Percentiles rank a stretch among this genome's conserved stretches.
These are phyloP conservation scores for Pharus latifolius DNA, from an alignment of 176 grass and related monocot species.

Conservation along the genomic window DNA sequence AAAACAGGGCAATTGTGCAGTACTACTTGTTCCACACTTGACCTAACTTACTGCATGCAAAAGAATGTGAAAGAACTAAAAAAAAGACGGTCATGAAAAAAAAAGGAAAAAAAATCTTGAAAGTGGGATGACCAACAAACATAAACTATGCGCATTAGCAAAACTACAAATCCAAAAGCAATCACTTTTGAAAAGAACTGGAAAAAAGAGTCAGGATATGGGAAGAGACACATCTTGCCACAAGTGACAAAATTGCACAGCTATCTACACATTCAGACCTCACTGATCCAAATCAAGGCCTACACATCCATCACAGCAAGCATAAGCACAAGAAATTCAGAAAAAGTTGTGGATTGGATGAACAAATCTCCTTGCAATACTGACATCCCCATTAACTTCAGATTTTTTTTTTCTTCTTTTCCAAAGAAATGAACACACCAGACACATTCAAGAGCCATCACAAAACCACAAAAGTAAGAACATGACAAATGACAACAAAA, in stretches of 20 bases:
- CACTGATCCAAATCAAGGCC: neutral
- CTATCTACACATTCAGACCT: slow-evolving; percentile 14
- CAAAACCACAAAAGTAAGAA: neutral
- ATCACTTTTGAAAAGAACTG: neutral
- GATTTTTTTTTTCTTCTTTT: neutral
- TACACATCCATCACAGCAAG: neutral
- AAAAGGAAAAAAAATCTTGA: neutral
- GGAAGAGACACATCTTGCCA: neutral
- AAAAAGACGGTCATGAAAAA: slow-evolving; percentile 12
- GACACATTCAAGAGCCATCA: neutral
- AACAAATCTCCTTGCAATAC: neutral
- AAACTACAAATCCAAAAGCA: slow-evolving; percentile 23
- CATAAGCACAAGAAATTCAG: neutral
- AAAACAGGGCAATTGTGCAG: slow-evolving; percentile 1
- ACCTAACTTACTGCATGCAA: slow-evolving; percentile 5
- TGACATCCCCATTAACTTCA: neutral
- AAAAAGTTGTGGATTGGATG: neutral
- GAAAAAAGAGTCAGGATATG: neutral
- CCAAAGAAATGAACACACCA: neutral
- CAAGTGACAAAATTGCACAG: slow-evolving; percentile 2
- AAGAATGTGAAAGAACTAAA: slow-evolving; percentile 14
- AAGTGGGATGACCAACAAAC: neutral
- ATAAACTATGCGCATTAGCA: slow-evolving; percentile 15
- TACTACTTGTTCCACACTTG: slow-evolving; percentile 3
- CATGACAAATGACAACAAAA: neutral